These are phyloP conservation scores for Musa balbisiana DNA, from an alignment of 202 grass and related monocot genomes.

Conservation along the genomic window DNA sequence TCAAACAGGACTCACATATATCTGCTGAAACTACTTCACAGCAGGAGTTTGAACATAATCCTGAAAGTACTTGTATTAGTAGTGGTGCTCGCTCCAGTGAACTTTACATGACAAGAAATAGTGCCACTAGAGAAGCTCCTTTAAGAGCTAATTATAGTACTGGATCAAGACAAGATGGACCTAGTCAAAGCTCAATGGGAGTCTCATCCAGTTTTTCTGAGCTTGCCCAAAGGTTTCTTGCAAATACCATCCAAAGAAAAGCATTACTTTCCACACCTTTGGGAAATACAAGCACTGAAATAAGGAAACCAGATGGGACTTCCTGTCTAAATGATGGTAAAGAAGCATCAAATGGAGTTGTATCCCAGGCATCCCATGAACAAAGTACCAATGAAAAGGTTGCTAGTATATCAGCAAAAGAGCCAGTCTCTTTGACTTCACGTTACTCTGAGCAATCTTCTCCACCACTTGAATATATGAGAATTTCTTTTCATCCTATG, in stretches of 20 bases:
- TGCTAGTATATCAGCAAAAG: conserved; percentile 35
- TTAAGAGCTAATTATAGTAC: not conserved
- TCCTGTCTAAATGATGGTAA: conserved; percentile 25
- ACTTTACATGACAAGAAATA: conserved; percentile 31
- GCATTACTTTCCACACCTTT: conserved; percentile 37
- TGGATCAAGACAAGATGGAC: not conserved
- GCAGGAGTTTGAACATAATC: conserved; percentile 43
- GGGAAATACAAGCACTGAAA: conserved; percentile 33
- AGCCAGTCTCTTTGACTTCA: conserved; percentile 33
- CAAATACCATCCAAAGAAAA: conserved; percentile 86
- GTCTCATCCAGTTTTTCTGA: conserved; percentile 81
- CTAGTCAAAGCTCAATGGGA: conserved; percentile 7
- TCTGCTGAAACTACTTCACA: conserved; percentile 21
- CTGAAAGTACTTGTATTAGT: conserved; percentile 28
- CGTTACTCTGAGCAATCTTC: conserved; percentile 82
- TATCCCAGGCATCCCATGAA: conserved; percentile 25
- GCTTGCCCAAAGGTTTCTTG: conserved; percentile 90
- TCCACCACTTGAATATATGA: conserved; percentile 96
- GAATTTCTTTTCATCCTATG: conserved; percentile 86
- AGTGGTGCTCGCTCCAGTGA: conserved; percentile 15
- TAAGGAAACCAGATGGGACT: conserved; percentile 34
- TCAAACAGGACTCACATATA: conserved; percentile 23
- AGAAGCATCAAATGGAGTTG: conserved; percentile 22
- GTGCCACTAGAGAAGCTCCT: conserved; percentile 29
- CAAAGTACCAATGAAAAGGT: conserved; percentile 34